Base-by-base conservation (phyloP, 176 grass and related monocot species). In the Guadua angustifolia region DNA sequence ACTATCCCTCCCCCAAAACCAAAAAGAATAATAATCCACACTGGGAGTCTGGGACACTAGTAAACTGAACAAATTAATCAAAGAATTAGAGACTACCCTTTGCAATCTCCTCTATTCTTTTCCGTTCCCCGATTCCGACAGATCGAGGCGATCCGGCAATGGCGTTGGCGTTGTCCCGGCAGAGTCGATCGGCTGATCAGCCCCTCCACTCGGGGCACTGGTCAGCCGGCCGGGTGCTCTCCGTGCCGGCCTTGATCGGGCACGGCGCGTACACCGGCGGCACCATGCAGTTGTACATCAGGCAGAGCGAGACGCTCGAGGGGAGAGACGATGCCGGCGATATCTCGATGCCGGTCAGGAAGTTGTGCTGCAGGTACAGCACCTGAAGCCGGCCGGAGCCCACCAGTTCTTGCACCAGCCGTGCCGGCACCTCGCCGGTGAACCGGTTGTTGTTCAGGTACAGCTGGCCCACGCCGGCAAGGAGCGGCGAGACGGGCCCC, bases 211-310 rank as follows among this genome's bases (percentile, higher is more conserved):
- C 92, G 4, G 95, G 92, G 87, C 95, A 98, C 71, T 98, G 95
- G 83, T 98, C 89, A n/a, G 71, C 86, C 5, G 95, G 95, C 75
- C 95, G 84, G 44, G 93, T 95, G 88, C 93, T 98, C 88, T 88
- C 79, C 56, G 90, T 85, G 2, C 95, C 92, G 42, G 95, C 95
- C 91, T 95, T 98, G 85, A 98, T 86, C 65, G 95, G 95, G 89
- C 95, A 98, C 5, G 95, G 95, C 66, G 92, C 87, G 88, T 89
- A 84, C 45, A 98, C 91, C 4, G 92, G 91, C 79, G 92, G 92
- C 67, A 98, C 91, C 95, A 98, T 95, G 87, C 95, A 98, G 63
- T 98, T 98, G 89, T 88, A 98, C 92, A 95, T 94, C 25, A 98
- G 78, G 78, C 95, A 98, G 16, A 98, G 95, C 42, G 95, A 88